Base-by-base conservation (phyloP, 164 flowering plant species). In the Cinnamomum chago region DNA sequence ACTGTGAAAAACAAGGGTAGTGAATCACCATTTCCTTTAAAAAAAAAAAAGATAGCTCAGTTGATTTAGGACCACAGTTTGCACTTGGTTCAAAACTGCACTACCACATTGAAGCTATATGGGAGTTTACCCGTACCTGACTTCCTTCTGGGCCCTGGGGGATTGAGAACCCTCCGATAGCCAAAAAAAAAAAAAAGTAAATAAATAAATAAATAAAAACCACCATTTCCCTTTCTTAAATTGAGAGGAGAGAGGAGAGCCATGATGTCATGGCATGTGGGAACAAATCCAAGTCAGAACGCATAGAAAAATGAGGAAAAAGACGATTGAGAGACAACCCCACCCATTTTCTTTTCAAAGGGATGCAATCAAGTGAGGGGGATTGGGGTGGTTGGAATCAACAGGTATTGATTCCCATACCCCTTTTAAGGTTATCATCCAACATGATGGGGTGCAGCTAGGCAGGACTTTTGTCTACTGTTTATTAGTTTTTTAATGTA, bases 301-400 rank as follows among this genome's bases (percentile, higher is more conserved):
- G 30, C 72, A 33, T 35, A 12, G 58, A 74, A 50, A 65, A 35
- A 79, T 40, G 71, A 22, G 58, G 51, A 75, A 35, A 79, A 76
- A 62, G 81, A 24, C 75, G 73, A 71, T 70, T 55, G 64, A 70
- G 62, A 68, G 72, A 75, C 4, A 55, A 74, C 65, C 78, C 72
- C 25, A 79, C 67, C 75, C 66, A 77, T 75, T 75, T 73, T 79
- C 74, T 52, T 74, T 78, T 15, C n/a, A 11, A 11, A 15, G 47
- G 11, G 2, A 55, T 15, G 17, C 60, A 55, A 55, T 15, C 7
- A 55, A 55, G 17, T 55, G 5, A 18, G n/a, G n/a, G 60, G n/a
- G 60, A 15, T 55, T 64, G 24, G 28, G 13, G 13, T 64, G 22
- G 67, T 64, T 24, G 24, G 67, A 64, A 23, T 23, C 60, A 64